Conservation (phyloP, 352 stramenopile genomes). For the Halophytophthora batemanensis region DNA sequence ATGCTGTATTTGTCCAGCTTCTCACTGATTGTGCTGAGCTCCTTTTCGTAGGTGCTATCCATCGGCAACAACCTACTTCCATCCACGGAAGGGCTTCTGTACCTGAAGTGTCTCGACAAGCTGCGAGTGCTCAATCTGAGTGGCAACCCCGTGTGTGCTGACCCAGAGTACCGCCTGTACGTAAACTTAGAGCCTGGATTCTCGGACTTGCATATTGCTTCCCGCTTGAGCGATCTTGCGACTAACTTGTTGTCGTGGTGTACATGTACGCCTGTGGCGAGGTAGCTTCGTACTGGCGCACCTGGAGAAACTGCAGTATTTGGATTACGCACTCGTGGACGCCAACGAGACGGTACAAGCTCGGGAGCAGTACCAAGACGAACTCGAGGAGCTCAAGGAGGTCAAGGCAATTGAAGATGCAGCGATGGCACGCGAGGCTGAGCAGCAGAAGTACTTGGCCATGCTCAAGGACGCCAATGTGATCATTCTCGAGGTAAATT, state of each 20-base stretch:
- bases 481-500: constrained; percentile 71
- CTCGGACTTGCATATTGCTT: background rate
- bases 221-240: background rate
- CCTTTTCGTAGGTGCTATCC: constrained; percentile 67
- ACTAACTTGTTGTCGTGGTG: background rate
- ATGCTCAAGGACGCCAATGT: constrained; percentile 87
- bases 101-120: constrained; percentile 83
- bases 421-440: constrained; percentile 62
- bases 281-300: constrained; percentile 87
- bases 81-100: constrained; percentile 66
- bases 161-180: constrained; percentile 88
- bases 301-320: constrained; percentile 91
- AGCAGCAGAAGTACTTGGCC: constrained; percentile 74
- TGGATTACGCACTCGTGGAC: constrained; percentile 92
- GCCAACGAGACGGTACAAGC: constrained; percentile 69
- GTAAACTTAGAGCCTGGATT: too few species aligned
- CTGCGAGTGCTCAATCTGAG: constrained; percentile 90
- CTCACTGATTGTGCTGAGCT: background rate
- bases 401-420: constrained; percentile 86
- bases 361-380: constrained; percentile 90
- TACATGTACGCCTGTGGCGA: background rate
- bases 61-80: constrained; percentile 91
- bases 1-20: background rate
- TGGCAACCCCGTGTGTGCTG: constrained; percentile 91
- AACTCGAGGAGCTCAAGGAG: constrained; percentile 80